Evolutionary conservation across 306 rosid genomes (phyloP), one percentile per base, ranked within the genome.

Genomic region (Casuarina glauca): DNA sequence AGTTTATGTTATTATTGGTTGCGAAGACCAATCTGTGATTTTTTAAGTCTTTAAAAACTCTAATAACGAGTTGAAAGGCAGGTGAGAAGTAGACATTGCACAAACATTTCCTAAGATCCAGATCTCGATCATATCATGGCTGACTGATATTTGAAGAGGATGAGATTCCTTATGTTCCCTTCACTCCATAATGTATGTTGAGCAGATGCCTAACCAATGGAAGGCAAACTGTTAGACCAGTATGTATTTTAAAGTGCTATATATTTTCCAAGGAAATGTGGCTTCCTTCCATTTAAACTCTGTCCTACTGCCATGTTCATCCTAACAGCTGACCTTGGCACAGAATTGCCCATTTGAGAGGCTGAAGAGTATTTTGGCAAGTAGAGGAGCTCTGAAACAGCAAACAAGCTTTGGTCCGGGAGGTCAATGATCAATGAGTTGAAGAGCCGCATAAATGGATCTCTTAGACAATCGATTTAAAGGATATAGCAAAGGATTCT

Each of bases 301-400:
- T 54, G 68, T 77, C 50, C 81, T 82, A 82, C 67, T 20, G 70
- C 6, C 89, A 86, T 70, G 74, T 66, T 19, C 36, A 81, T 60
- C 64, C 81, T 77, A 86, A 86, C 73, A 83, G 85, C 78, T 74
- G 80, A 36, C 83, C 85, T 20, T 42, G 69, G 79, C 43, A 76
- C 79, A 77, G 85, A 83, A 75, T 79, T 83, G 0, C 6, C 76
- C 72, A 66, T 60, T 38, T 78, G 79, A 80, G 85, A 86, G 73
- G 61, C 75, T 20, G 84, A 76, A 73, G 74, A 81, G 70, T 62
- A 86, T 36, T 73, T 83, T 38, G 48, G 63, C 20, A 75, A 61
- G 57, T 38, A 83, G 76, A 81, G 58, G n/a, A 12, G 20, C 73
- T 86, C 78, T 20, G 80, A 86, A 69, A 32, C 78, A n/a, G 36